A percentile compares a stretch with the other conserved stretches of the same genome.
Evolutionary conservation across 305 asterid genomes (phyloP).

Genomic region (Fraxinus sp.): DNA sequence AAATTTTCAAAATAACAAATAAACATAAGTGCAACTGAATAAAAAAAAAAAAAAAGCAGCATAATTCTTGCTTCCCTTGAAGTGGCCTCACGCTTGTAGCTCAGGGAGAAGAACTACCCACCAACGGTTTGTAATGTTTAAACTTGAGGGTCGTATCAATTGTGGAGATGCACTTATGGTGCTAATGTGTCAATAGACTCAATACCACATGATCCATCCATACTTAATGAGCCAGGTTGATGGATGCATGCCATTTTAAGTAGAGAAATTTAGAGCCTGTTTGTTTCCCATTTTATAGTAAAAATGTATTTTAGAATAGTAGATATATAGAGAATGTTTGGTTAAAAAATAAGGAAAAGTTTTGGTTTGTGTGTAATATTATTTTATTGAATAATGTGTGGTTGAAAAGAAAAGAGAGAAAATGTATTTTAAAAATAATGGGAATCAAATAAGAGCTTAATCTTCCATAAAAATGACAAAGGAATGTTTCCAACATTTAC

Average conservation of each 20-base stretch:
- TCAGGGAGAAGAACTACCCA: background rate
- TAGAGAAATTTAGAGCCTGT: background rate
- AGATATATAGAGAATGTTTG: no score
- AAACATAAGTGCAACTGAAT: background rate
- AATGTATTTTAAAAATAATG: no score
- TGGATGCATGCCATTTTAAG: background rate
- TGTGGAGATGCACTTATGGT: background rate
- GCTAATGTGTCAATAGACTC: background rate
- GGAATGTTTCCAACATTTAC: background rate
- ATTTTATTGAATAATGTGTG: no score
- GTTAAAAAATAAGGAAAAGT: no score
- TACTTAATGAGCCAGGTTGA: background rate
- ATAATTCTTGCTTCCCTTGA: background rate
- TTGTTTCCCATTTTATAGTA: no score
- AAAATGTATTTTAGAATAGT: no score
- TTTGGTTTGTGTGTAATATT: no score
- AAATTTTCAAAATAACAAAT: background rate
- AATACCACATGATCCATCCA: background rate
- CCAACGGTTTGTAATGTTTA: background rate
- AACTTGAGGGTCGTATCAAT: background rate
- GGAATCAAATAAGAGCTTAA: background rate
- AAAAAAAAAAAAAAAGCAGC: background rate
- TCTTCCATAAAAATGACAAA: background rate
- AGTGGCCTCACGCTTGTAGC: background rate
- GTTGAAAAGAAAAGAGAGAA: no score